Evolutionary conservation across 176 grass and related monocot genomes (phyloP).

Genomic region (Zoysia pacifica): DNA sequence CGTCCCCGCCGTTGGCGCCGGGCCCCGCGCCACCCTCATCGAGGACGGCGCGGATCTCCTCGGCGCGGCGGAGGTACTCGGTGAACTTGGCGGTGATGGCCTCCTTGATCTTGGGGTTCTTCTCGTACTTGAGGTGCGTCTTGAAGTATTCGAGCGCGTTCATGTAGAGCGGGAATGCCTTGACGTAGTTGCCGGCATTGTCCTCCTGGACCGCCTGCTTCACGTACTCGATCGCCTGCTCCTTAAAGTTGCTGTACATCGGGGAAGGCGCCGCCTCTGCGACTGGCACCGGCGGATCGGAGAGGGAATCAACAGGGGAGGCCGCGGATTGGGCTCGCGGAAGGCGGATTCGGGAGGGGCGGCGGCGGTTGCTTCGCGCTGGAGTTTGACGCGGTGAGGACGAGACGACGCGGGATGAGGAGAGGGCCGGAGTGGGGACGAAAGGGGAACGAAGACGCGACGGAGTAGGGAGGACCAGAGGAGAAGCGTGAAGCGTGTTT

Average conservation of each 20-base stretch:
- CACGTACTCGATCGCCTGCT: constrained; percentile 99
- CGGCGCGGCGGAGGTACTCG: constrained; percentile 91
- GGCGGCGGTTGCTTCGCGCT: constrained; percentile 45
- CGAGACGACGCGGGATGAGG: constrained; percentile 1
- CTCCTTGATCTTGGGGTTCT: constrained; percentile 98
- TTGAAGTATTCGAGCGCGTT: constrained; percentile 99
- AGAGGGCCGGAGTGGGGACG: too few species aligned
- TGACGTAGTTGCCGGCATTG: constrained; percentile 96
- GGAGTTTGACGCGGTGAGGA: constrained; percentile 57
- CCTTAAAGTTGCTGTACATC: constrained; percentile 99
- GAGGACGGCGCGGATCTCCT: constrained; percentile 97
- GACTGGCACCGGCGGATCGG: constrained; percentile 46
- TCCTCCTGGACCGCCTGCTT: constrained; percentile 95
- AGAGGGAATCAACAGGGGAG: background rate
- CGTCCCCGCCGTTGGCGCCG: constrained; percentile 61
- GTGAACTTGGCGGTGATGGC: constrained; percentile 94
- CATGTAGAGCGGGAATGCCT: constrained; percentile 98
- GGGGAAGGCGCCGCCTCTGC: constrained; percentile 35
- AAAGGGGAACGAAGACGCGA: too few species aligned
- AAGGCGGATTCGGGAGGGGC: constrained; percentile 6
- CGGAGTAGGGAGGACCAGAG: too few species aligned
- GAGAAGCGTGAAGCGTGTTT: too few species aligned
- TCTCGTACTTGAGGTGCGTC: constrained; percentile 99
- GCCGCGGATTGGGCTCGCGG: background rate
- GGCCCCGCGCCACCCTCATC: constrained; percentile 68